These are phyloP conservation scores for Ophiocordyceps unilateralis DNA, from an alignment of 2,329 filamentous ascomycete species.

Conservation along the genomic window DNA sequence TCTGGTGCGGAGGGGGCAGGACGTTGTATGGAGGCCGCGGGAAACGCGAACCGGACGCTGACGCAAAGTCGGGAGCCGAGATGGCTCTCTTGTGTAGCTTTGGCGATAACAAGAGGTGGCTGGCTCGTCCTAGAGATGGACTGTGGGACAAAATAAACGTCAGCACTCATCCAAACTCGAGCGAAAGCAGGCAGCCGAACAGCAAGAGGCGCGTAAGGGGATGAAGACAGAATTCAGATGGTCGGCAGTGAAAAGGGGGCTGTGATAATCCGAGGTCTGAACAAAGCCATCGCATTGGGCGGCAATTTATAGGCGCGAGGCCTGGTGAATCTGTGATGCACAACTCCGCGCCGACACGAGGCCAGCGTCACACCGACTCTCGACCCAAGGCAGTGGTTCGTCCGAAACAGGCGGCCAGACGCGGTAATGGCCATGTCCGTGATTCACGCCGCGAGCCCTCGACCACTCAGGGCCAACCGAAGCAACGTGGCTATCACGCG, in stretches of 20 bases:
- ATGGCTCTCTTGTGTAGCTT: slow-evolving; percentile 29
- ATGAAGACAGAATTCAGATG: background rate
- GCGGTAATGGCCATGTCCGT: no score
- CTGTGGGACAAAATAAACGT: slow-evolving; percentile 5
- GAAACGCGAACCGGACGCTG: slow-evolving; percentile 3
- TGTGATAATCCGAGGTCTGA: background rate
- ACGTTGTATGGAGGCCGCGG: slow-evolving; percentile 4
- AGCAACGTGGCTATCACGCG: no score
- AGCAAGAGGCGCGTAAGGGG: background rate
- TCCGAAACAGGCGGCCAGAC: background rate
- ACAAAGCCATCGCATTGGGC: background rate
- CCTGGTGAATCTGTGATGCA: background rate
- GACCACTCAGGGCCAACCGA: no score
- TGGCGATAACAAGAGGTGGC: slow-evolving; percentile 6
- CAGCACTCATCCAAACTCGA: background rate
- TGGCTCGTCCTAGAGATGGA: slow-evolving; percentile 1
- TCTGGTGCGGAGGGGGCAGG: slow-evolving; percentile 5
- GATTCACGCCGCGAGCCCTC: background rate
- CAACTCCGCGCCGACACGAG: background rate
- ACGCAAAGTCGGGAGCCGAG: slow-evolving; percentile 29
- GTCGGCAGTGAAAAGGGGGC: no score
- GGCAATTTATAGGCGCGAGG: background rate
- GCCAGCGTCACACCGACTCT: background rate
- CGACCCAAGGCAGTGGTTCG: background rate
- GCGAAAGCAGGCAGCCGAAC: no score